Evolutionary conservation across 164 flowering plant genomes (phyloP).

Genomic region (Tetrastigma voinierianum): DNA sequence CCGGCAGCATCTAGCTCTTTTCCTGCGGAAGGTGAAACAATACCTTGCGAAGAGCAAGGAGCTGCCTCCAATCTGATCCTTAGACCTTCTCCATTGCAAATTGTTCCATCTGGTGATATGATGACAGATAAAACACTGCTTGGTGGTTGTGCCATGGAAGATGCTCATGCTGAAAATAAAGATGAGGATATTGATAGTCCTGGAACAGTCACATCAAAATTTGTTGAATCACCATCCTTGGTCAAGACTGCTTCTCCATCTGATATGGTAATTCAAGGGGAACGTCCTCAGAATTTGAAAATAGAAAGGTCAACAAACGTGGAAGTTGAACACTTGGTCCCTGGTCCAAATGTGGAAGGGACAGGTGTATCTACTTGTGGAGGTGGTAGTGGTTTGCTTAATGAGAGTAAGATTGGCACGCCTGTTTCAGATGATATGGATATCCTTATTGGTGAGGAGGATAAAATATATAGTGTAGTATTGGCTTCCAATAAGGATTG

Average conservation of each 20-base stretch:
- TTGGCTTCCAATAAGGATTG: constrained; percentile 54
- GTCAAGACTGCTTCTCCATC: constrained; percentile 19
- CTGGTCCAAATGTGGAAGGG: constrained; percentile 12
- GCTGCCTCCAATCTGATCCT: constrained; percentile 20
- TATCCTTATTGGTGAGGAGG: constrained; percentile 14
- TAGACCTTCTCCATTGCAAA: constrained; percentile 41
- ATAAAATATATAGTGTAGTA: constrained; percentile 28
- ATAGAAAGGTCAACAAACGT: constrained; percentile 5
- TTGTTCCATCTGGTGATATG: constrained; percentile 27
- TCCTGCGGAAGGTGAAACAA: constrained; percentile 19
- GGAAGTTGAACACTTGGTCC: constrained; percentile 3
- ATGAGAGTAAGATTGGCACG: constrained; percentile 11
- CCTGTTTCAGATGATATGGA: constrained; percentile 1
- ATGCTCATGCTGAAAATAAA: constrained; percentile 21
- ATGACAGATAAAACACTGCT: constrained; percentile 11
- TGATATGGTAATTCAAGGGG: constrained; percentile 13
- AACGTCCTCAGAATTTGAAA: constrained; percentile 14
- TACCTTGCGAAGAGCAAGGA: constrained; percentile 25
- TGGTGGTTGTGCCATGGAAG: constrained; percentile 21
- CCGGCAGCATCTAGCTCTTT: constrained; percentile 31
- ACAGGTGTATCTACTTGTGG: constrained; percentile 2
- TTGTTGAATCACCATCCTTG: constrained; percentile 29
- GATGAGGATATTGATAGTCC: constrained; percentile 67
- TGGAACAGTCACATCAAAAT: constrained; percentile 72
- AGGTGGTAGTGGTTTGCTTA: constrained; percentile 7